Evolutionary conservation across 2,329 filamentous ascomycete genomes (phyloP), one percentile per base, ranked within the genome.

Genomic region (Talaromyces piceae): DNA sequence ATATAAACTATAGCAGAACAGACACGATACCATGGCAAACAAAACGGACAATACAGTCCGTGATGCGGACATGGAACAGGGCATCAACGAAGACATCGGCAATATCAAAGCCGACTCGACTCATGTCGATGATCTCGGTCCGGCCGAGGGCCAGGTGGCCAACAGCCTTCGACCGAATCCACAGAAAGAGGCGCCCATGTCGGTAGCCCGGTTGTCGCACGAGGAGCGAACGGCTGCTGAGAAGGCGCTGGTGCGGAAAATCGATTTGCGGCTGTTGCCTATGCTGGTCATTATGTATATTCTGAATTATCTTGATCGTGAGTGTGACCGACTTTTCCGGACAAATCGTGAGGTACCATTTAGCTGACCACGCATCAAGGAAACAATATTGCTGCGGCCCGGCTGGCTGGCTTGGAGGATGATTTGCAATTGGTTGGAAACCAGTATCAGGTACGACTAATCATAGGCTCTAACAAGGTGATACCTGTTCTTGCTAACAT

Each of bases 191-290:
- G 39, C 39, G 39, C 39, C 39, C 20, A 25, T 43, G 20, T 43
- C 39, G 16, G 39, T 43, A 4, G 49, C 55, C 91, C 20, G 44
- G 18, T 13, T 46, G 28, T 47, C 28, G 2, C 25, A 27, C 20
- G 45, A 31, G 16, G 45, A 47, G 30, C 28, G 45, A 5, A 33
- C 22, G 5, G 46, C 31, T 1, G 28, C 39, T 27, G 46, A 48
- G 20, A 23, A 26, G n/a, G 26, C 23, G 3, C 46, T 48, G 23
- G 39, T 41, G 20, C 33, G 25, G 12, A 52, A 52, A 22, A 45
- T 52, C 11, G 50, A 52, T 22, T 8, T 47, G 13, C 23, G 31
- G 12, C 12, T 47, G 43, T 20, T 51, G 43, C 23, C 45, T 16
- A 27, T 28, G 25, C 23, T 52, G 16, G 44, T 47, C 7, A 30